A percentile compares a stretch with the other conserved stretches of the same genome.
phyloP scores from a whole-genome alignment of 2,329 filamentous ascomycete genomes.

The Botrytis porri region DNA sequence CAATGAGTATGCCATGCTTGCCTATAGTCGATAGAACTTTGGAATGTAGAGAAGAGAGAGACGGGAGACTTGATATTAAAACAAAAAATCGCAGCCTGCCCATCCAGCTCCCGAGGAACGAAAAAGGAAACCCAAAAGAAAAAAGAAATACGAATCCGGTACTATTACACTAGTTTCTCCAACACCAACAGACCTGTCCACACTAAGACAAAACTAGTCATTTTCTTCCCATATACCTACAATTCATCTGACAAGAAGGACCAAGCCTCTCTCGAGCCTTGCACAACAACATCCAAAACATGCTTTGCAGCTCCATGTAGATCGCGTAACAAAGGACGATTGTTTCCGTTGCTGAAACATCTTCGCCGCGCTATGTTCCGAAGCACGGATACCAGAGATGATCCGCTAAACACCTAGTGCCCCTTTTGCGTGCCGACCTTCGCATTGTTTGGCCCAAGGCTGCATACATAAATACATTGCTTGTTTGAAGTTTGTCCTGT shows the following conservation, averaged over 20 bases:
- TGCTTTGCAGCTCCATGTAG: neutral
- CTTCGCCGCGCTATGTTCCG: neutral
- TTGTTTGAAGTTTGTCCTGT: neutral
- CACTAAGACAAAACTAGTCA: neutral
- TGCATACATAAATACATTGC: neutral
- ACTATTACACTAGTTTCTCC: neutral
- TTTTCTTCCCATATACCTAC: neutral
- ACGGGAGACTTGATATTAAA: neutral
- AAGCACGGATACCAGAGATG: conserved; percentile 3
- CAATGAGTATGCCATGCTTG: conserved; percentile 15
- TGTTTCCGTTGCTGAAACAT: conserved; percentile 14
- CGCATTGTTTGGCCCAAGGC: neutral
- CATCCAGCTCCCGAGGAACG: neutral
- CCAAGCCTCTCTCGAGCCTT: neutral
- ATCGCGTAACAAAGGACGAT: neutral
- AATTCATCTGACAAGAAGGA: neutral
- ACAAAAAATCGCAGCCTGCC: neutral
- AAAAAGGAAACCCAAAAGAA: neutral
- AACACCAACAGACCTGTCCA: neutral
- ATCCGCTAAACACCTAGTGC: neutral
- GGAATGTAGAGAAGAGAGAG: neutral
- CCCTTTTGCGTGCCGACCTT: neutral
- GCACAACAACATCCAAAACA: neutral
- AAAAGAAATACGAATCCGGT: neutral
- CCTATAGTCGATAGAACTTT: neutral